phyloP scores from a whole-genome alignment of 2,329 filamentous ascomycete species.

The Sarocladiaceae sp. region DNA sequence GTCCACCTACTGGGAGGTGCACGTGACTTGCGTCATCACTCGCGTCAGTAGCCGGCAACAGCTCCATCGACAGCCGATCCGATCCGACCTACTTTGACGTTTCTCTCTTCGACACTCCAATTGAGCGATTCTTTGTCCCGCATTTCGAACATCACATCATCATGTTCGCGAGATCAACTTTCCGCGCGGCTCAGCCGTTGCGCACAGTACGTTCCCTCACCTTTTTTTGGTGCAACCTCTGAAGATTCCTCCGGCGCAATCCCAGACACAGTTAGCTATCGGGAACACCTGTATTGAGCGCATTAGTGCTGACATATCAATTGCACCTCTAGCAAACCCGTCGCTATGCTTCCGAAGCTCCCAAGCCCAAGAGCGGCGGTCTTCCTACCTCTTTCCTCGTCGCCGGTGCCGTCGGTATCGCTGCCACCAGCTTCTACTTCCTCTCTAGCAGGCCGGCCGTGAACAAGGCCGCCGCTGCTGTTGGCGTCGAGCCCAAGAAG shows the following conservation, averaged over 20 bases:
- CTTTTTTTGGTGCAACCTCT: neutral
- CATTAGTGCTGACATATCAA: constrained; percentile 11
- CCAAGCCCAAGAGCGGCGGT: constrained; percentile 48
- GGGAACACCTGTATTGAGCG: neutral
- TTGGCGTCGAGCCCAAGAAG: constrained; percentile 37
- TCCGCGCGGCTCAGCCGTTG: constrained; percentile 61
- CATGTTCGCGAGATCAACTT: constrained; percentile 44
- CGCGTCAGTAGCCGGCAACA: neutral
- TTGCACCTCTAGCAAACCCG: constrained; percentile 40
- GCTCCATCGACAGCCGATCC: constrained; percentile 2
- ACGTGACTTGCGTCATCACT: constrained; percentile 12
- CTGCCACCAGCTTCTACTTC: constrained; percentile 55
- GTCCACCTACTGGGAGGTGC: neutral
- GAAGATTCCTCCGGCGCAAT: too few relatives aligned
- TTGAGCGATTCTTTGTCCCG: constrained; percentile 13
- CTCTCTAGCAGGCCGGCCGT: constrained; percentile 47
- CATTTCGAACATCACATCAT: constrained; percentile 10
- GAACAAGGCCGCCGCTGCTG: constrained; percentile 46
- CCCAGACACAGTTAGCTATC: neutral
- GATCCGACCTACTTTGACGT: constrained; percentile 5
- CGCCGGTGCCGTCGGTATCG: constrained; percentile 55
- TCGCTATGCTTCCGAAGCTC: constrained; percentile 64
- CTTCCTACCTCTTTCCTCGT: constrained; percentile 58
- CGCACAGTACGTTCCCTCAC: constrained; percentile 50
- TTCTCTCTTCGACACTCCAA: constrained; percentile 12